A percentile compares a stretch with the other conserved stretches of the same genome.
These are phyloP conservation scores for Carex arenaria DNA, from an alignment of 202 grass and related monocot genomes.

Conservation along the genomic window DNA sequence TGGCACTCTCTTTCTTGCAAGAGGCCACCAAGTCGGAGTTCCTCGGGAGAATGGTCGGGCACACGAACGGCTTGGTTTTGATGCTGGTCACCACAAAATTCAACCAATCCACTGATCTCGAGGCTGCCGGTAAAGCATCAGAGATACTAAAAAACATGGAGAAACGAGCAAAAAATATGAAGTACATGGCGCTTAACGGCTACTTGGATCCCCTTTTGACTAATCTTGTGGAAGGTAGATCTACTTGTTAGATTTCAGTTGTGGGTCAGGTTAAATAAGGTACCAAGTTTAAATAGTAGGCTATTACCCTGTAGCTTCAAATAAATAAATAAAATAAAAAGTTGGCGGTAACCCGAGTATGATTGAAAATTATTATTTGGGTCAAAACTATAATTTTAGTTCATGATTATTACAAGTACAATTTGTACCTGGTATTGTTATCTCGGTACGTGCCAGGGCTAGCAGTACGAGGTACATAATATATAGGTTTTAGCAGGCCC, in stretches of 20 bases:
- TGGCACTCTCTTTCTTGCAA: conserved; percentile 68
- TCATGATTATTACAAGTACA: neutral
- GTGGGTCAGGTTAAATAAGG: neutral
- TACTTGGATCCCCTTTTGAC: conserved; percentile 80
- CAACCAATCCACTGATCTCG: conserved; percentile 46
- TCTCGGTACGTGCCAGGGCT: neutral
- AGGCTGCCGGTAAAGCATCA: conserved; percentile 55
- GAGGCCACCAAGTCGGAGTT: conserved; percentile 66
- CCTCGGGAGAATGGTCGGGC: conserved; percentile 56
- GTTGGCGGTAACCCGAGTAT: neutral
- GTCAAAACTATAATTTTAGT: neutral
- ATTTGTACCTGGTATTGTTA: neutral
- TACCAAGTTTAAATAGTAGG: neutral
- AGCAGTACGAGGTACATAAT: neutral
- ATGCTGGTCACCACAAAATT: conserved; percentile 90
- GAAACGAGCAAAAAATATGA: conserved; percentile 80
- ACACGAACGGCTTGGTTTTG: conserved; percentile 56
- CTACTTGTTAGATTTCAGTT: neutral
- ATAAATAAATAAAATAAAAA: neutral
- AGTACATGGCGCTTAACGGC: conserved; percentile 88
- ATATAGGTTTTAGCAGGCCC: neutral
- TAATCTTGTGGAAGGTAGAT: conserved; percentile 80
- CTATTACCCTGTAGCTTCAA: neutral
- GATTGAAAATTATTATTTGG: neutral
- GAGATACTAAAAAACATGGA: conserved; percentile 71